phyloP scores from a whole-genome alignment of 768 basidiomycete species.

The Pleurotus pulmonarius region DNA sequence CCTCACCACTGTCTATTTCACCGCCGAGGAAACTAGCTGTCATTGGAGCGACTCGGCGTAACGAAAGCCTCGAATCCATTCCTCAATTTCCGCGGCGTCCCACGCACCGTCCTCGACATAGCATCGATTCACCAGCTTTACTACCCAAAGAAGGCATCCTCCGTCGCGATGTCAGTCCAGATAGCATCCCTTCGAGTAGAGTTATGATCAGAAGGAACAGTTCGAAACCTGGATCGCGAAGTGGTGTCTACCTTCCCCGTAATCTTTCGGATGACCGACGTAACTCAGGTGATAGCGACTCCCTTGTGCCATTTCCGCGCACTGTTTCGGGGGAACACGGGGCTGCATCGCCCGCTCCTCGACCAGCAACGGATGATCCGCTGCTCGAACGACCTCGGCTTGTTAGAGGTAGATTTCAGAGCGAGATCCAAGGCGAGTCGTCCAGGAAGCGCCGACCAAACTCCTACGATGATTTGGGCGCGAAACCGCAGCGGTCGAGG shows the following conservation, averaged over 20 bases:
- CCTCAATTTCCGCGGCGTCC: constrained; percentile 54
- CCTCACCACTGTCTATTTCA: constrained; percentile 34
- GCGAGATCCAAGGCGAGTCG: constrained; percentile 62
- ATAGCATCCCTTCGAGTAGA: constrained; percentile 38
- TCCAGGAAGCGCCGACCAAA: constrained; percentile 53
- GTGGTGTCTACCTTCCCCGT: constrained; percentile 43
- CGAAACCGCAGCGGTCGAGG: constrained; percentile 51
- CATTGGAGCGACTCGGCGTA: constrained; percentile 37
- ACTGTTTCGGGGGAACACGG: constrained; percentile 50
- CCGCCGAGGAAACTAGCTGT: constrained; percentile 57
- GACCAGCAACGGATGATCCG: constrained; percentile 32
- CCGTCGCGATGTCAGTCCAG: constrained; percentile 57
- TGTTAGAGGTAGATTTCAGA: constrained; percentile 67
- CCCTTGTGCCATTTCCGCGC: constrained; percentile 64
- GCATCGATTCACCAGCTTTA: constrained; percentile 50
- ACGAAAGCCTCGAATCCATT: constrained; percentile 44
- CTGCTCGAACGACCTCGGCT: constrained; percentile 34
- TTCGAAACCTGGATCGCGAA: constrained; percentile 45
- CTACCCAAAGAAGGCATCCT: constrained; percentile 46
- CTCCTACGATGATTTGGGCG: constrained; percentile 66
- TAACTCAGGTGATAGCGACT: constrained; percentile 28
- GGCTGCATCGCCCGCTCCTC: constrained; percentile 34
- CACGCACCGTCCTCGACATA: constrained; percentile 61
- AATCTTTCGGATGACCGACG: constrained; percentile 28
- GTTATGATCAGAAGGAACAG: constrained; percentile 57